Percentiles rank a stretch among this genome's conserved stretches.
Evolutionary conservation across 2,329 filamentous ascomycete genomes (phyloP).

Genomic region (Colletotrichum somersetense): DNA sequence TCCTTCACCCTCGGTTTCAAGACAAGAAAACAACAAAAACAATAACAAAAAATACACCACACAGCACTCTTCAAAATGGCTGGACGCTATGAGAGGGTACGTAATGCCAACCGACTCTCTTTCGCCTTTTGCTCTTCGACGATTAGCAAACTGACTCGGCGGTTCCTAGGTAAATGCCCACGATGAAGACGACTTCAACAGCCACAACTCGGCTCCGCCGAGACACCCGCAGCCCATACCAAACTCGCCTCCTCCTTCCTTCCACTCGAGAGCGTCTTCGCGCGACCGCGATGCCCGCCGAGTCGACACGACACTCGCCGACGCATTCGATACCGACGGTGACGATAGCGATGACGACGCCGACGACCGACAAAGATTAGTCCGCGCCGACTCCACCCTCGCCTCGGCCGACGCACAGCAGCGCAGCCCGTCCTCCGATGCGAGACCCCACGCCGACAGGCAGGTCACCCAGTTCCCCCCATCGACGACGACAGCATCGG

Average conservation of each 20-base stretch:
- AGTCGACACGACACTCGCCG: conserved; percentile 86
- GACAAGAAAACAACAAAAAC: conserved; percentile 4
- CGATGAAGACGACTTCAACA: conserved; percentile 65
- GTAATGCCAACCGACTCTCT: conserved; percentile 43
- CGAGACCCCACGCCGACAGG: conserved; percentile 42
- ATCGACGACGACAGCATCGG: conserved; percentile 44
- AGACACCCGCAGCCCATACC: conserved; percentile 55
- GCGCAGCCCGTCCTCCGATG: conserved; percentile 39
- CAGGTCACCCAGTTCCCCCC: conserved; percentile 44
- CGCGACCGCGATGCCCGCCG: conserved; percentile 52
- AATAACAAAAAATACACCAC: neutral
- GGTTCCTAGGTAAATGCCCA: conserved; percentile 66
- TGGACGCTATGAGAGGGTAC: conserved; percentile 70
- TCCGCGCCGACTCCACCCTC: conserved; percentile 71
- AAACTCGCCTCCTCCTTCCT: conserved; percentile 82
- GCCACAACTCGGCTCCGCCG: conserved; percentile 51
- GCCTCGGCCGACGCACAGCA: conserved; percentile 43
- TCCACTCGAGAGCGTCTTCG: conserved; percentile 84
- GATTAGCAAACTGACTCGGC: conserved; percentile 33
- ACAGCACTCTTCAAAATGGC: conserved; percentile 58
- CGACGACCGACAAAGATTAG: conserved; percentile 88
- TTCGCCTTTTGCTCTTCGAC: neutral
- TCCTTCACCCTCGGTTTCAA: conserved; percentile 12
- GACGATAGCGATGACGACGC: conserved; percentile 80
- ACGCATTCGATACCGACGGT: conserved; percentile 89